Conservation (phyloP, 2,329 filamentous ascomycete species). For the Dactylellina parvicollis region DNA sequence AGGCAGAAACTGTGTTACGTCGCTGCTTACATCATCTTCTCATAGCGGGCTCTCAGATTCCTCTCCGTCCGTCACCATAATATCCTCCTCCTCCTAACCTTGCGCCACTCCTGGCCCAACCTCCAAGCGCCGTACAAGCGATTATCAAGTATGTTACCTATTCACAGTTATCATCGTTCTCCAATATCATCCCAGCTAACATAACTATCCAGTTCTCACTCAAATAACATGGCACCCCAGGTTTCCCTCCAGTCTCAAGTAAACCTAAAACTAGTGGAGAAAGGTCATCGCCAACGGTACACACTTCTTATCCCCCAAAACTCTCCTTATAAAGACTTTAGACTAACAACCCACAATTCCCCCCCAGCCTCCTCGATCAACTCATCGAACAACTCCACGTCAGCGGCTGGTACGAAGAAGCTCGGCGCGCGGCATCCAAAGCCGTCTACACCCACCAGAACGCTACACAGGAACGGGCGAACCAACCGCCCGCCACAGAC, state of each 20-base stretch:
- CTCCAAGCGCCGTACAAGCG: too few relatives aligned
- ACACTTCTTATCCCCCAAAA: not conserved
- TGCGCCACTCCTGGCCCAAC: too few relatives aligned
- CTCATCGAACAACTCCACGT: slow-evolving; percentile 49
- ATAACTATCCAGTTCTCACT: not conserved
- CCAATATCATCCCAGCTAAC: too few relatives aligned
- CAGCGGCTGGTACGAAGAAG: slow-evolving; percentile 47
- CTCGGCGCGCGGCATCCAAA: slow-evolving; percentile 29
- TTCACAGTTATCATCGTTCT: too few relatives aligned
- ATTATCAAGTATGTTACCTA: too few relatives aligned
- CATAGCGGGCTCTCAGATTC: too few relatives aligned
- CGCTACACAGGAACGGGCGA: not conserved
- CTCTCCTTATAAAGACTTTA: not conserved
- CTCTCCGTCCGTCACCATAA: too few relatives aligned
- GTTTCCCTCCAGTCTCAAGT: slow-evolving; percentile 33
- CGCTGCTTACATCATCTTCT: too few relatives aligned
- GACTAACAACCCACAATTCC: not conserved
- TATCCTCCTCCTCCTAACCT: too few relatives aligned
- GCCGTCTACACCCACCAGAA: slow-evolving; percentile 46
- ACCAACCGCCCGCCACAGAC: not conserved
- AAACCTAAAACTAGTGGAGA: slow-evolving; percentile 39
- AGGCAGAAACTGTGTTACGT: too few relatives aligned
- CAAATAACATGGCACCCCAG: slow-evolving; percentile 43
- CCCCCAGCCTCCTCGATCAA: slow-evolving; percentile 36
- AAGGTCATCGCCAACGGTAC: slow-evolving; percentile 46